Base-by-base conservation (phyloP, 176 grass and related monocot genomes). In the Olyra latifolia region DNA sequence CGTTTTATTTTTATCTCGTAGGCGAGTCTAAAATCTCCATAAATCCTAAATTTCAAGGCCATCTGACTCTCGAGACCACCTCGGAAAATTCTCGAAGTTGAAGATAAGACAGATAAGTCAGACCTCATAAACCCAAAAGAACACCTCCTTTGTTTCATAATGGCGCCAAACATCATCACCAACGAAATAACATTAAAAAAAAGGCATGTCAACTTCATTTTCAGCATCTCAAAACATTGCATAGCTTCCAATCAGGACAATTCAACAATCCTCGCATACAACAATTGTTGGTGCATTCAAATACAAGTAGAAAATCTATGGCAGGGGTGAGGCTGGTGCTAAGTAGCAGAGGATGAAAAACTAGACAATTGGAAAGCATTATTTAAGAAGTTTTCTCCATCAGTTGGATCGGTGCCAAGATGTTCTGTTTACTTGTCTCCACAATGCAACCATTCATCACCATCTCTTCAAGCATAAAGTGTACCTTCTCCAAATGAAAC, bases 401-500 rank as follows among this genome's bases (percentile, higher is more conserved):
- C 8, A 99, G 86, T 49, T 95, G 92, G 66, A 95, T 95, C 4
- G 92, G 92, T 32, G 86, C 77, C 79, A 99, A 89, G 81, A 95
- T 99, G 49, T 95, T 99, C 70, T 86, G 75, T 89, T 99, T 99
- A 77, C 91, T 95, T 39, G 92, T 99, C 83, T 99, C 96, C 68
- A 99, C 96, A 25, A 99, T 93, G 76, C 92, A 95, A 22, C 90
- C 96, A 71, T 99, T 99, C 96, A 99, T 95, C 40, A 99, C 92
- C 92, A 99, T 99, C 81, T 99, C 96, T 91, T 99, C 96, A 29
- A 99, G 89, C 92, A 99, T 95, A 75, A 99, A 99, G 57, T 99
- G 96, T 20, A 93, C 96, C 73, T 93, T 99, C 84, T 99, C 96
- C 70, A 95, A 66, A 83, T 99, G 96, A 78, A 99, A 95, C 92